Evolutionary conservation across 129 eudicot genomes (phyloP).

Genomic region (Tanacetum coccineum): DNA sequence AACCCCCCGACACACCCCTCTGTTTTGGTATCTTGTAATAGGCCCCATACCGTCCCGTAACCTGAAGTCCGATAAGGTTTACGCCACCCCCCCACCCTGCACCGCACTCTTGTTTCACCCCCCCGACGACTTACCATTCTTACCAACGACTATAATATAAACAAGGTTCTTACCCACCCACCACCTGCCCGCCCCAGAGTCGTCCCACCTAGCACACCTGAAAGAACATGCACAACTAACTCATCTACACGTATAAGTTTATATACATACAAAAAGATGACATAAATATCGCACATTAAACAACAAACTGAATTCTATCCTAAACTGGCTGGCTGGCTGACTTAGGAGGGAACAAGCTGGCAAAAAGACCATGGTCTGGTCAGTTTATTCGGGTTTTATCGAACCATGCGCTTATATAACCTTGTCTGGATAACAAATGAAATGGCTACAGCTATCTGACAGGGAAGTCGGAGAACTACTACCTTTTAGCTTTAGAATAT

Average conservation of each 20-base stretch:
- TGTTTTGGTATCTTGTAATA: too few species aligned
- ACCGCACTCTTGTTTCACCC: too few species aligned
- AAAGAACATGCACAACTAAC: not conserved
- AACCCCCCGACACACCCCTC: too few species aligned
- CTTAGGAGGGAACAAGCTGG: not conserved
- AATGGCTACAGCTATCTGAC: not conserved
- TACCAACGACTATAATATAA: too few species aligned
- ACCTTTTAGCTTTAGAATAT: not conserved
- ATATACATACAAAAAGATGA: not conserved
- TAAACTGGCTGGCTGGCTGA: not conserved
- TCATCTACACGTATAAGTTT: not conserved
- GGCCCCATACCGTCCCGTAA: too few species aligned
- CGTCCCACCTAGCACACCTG: too few species aligned
- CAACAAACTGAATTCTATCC: not conserved
- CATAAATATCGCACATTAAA: not conserved
- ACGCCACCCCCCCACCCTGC: too few species aligned
- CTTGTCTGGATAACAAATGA: not conserved
- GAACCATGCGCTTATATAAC: constrained; percentile 1
- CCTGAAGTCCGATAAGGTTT: too few species aligned
- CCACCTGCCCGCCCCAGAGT: too few species aligned
- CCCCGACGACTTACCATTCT: too few species aligned
- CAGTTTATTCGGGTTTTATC: not conserved
- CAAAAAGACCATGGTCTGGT: not conserved
- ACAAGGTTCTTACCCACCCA: too few species aligned
- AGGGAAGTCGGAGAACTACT: not conserved